Base-by-base conservation (phyloP, 495 filamentous ascomycete species). In the Daldinia childiae region DNA sequence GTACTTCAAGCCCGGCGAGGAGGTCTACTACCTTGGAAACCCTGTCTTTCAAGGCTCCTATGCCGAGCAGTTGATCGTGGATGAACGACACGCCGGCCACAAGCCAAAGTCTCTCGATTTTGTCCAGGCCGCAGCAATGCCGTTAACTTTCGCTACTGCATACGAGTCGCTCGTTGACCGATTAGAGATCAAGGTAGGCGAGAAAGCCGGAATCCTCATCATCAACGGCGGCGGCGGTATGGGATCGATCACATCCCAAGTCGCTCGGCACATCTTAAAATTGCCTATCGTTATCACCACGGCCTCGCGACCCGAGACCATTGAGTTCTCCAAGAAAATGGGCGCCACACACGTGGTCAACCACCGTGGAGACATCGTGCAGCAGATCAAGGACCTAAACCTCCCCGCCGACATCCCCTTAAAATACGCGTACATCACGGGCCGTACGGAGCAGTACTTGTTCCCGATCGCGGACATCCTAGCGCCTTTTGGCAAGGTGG, bases 151-250 rank as follows among this genome's bases (percentile, higher is more conserved):
- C 60, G 69, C 59, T 12, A 72, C 69, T 12, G 69, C 69, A 27
- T 68, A 60, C 30, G 69, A 72, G 32, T 64, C 69, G 51, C 69
- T 72, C 3, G 48, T 64, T 4, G 64, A 72, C 26, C 52, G 69
- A n/a, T 38, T 72, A 6, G 69, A 64, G 21, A 72, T 72, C 26
- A 68, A 72, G 7, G 38, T 64, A 38, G 64, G 61, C 36, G 69
- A 72, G 55, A 68, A 68, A 32, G 64, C 64, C 3, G 69, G 50
- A 1, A 66, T 72, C 38, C 34, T 72, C 21, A 72, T 72, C 34
- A 72, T 72, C 64, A 72, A 72, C 60, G 69, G 69, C 17, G 69
- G 69, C 9, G 69, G 69, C 14, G 69, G 69, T 15, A 61, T 72
- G 69, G 69, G 69, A 50, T 72, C 69, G 9, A 68, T 72, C 29